A percentile compares a stretch with the other conserved stretches of the same genome.
Evolutionary conservation across 805 yeast genomes (phyloP).

Genomic region (Teunomyces gatunensis): DNA sequence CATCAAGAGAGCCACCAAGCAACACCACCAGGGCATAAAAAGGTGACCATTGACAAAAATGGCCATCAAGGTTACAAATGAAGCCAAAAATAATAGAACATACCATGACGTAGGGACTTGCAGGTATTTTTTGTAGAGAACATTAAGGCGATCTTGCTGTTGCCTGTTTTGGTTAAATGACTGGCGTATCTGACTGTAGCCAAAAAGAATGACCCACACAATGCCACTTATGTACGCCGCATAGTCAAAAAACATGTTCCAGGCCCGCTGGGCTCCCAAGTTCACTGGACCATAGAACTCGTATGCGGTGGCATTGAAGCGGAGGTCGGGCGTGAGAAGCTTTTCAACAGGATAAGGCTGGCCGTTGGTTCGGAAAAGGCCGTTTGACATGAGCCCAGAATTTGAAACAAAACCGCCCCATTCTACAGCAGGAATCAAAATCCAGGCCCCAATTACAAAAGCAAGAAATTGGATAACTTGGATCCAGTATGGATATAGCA

Average conservation of each 20-base stretch:
- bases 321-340: constrained; percentile 37
- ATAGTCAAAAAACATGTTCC: constrained; percentile 53
- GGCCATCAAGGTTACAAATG: constrained; percentile 33
- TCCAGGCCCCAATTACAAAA: constrained; percentile 48
- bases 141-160: constrained; percentile 40
- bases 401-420: constrained; percentile 36
- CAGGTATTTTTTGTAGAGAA: constrained; percentile 34
- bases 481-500: constrained; percentile 54
- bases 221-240: constrained; percentile 51
- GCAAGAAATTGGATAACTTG: constrained; percentile 48
- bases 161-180: constrained; percentile 14
- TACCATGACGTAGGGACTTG: constrained; percentile 49
- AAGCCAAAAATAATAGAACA: constrained; percentile 27
- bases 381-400: constrained; percentile 48
- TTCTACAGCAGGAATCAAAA: constrained; percentile 45
- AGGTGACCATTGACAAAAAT: constrained; percentile 32
- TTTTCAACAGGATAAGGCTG: constrained; percentile 40
- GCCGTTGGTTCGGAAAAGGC: constrained; percentile 38
- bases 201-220: constrained; percentile 43
- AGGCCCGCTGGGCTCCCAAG: constrained; percentile 47
- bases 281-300: constrained; percentile 43
- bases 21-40: constrained; percentile 45
- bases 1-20: constrained; percentile 40
- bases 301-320: constrained; percentile 46
- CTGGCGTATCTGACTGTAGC: constrained; percentile 23